phyloP scores from a whole-genome alignment of 257 asterid species.

The Solanum gandarillasii region DNA sequence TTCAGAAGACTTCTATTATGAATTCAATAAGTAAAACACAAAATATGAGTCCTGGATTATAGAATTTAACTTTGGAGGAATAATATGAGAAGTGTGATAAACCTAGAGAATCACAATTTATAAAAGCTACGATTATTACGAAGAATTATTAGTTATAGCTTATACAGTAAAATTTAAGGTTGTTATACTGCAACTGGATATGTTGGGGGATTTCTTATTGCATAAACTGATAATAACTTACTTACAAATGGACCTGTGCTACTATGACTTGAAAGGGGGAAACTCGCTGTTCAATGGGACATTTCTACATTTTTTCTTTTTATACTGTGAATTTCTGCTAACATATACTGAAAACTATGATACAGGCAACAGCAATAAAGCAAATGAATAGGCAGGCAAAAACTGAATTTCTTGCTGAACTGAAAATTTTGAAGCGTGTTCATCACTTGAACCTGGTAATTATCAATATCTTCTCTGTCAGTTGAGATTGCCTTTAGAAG shows the following conservation, averaged over 20 bases:
- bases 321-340: background rate
- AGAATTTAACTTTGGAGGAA: background rate
- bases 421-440: conserved; percentile 76
- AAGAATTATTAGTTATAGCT: background rate
- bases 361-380: conserved; percentile 92
- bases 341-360: background rate
- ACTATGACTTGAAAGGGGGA: background rate
- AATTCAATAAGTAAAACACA: background rate
- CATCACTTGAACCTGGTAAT: conserved; percentile 94
- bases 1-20: background rate
- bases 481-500: background rate
- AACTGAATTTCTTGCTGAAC: conserved; percentile 80
- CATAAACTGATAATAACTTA: background rate
- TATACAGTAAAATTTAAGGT: background rate
- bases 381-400: conserved; percentile 93
- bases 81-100: background rate
- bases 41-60: background rate
- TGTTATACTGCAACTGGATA: background rate
- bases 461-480: conserved; percentile 1
- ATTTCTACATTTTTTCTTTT: background rate
- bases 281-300: background rate
- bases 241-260: background rate
- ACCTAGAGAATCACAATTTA: background rate
- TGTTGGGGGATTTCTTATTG: background rate
- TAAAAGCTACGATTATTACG: background rate